Percentiles rank a stretch among this genome's conserved stretches.
Evolutionary conservation across 345 rosid species (phyloP).

Genomic region (Corchorus olitorius): DNA sequence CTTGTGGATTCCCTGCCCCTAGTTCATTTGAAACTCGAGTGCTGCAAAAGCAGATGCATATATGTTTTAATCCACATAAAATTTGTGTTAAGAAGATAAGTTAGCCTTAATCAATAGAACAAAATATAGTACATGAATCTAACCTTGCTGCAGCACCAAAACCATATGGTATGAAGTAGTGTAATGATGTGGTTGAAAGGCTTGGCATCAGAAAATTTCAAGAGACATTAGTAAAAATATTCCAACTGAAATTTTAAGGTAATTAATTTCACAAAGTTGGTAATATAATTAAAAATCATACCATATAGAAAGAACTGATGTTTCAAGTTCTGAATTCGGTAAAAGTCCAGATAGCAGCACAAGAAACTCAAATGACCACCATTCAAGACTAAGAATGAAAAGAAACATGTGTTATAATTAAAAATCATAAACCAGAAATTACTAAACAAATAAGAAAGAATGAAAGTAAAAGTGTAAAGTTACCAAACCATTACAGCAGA

Average conservation of each 20-base stretch:
- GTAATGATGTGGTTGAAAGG: slow-evolving; percentile 43
- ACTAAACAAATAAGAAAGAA: background rate
- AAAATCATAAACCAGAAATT: background rate
- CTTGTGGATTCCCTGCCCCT: slow-evolving; percentile 45
- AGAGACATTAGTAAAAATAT: background rate
- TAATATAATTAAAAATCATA: slow-evolving; percentile 8
- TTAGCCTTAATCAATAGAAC: background rate
- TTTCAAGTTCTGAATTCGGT: slow-evolving; percentile 56
- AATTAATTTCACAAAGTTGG: background rate
- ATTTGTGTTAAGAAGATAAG: background rate
- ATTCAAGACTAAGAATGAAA: slow-evolving; percentile 43
- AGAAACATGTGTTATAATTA: background rate
- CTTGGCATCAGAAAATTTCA: slow-evolving; percentile 28
- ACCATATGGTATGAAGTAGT: slow-evolving; percentile 43
- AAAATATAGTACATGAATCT: background rate
- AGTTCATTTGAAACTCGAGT: slow-evolving; percentile 56
- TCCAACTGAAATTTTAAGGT: background rate
- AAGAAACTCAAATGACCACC: slow-evolving; percentile 61
- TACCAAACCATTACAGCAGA: slow-evolving; percentile 69
- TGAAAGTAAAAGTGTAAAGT: background rate
- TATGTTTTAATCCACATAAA: background rate
- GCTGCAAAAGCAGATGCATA: slow-evolving; percentile 23
- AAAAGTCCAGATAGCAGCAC: slow-evolving; percentile 50
- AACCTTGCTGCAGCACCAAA: slow-evolving; percentile 64
- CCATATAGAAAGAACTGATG: slow-evolving; percentile 61